These are phyloP conservation scores for Aspergillus sp. DNA, from an alignment of 2,329 filamentous ascomycete genomes.

Conservation along the genomic window DNA sequence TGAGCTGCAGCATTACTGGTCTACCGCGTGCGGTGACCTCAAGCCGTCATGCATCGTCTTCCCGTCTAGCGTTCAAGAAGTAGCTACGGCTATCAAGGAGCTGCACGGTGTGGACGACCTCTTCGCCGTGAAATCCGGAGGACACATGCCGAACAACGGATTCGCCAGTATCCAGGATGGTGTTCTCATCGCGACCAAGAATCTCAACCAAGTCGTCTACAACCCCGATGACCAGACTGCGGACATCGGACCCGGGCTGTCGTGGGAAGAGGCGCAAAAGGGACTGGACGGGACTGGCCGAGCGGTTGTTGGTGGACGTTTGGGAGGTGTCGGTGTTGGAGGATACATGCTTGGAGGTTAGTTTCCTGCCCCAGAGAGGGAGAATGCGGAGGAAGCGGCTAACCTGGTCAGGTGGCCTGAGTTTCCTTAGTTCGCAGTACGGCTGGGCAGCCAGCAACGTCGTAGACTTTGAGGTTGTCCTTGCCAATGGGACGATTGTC, in stretches of 20 bases:
- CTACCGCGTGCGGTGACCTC: slow-evolving; percentile 35
- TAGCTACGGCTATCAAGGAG: slow-evolving; percentile 45
- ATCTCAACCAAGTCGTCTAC: slow-evolving; percentile 32
- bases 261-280: slow-evolving; percentile 29
- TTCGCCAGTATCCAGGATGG: slow-evolving; percentile 41
- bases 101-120: slow-evolving; percentile 42
- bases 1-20: slow-evolving; percentile 42
- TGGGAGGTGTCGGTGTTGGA: slow-evolving; percentile 43
- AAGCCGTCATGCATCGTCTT: slow-evolving; percentile 42
- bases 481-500: slow-evolving; percentile 40
- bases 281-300: slow-evolving; percentile 23
- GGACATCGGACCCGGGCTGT: slow-evolving; percentile 29
- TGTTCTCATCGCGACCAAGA: slow-evolving; percentile 39
- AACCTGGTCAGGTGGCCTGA: slow-evolving; percentile 25
- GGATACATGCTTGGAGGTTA: slow-evolving; percentile 40
- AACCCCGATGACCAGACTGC: slow-evolving; percentile 31
- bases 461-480: slow-evolving; percentile 40
- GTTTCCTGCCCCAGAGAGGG: not conserved
- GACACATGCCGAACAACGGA: slow-evolving; percentile 41
- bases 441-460: slow-evolving; percentile 44
- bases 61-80: slow-evolving; percentile 44
- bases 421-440: slow-evolving; percentile 45
- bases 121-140: slow-evolving; percentile 49
- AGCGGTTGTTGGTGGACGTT: slow-evolving; percentile 37
- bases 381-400: not conserved